Evolutionary conservation across 2,329 filamentous ascomycete genomes (phyloP), one percentile per base, ranked within the genome.

Genomic region (Calonectria hawksworthii): DNA sequence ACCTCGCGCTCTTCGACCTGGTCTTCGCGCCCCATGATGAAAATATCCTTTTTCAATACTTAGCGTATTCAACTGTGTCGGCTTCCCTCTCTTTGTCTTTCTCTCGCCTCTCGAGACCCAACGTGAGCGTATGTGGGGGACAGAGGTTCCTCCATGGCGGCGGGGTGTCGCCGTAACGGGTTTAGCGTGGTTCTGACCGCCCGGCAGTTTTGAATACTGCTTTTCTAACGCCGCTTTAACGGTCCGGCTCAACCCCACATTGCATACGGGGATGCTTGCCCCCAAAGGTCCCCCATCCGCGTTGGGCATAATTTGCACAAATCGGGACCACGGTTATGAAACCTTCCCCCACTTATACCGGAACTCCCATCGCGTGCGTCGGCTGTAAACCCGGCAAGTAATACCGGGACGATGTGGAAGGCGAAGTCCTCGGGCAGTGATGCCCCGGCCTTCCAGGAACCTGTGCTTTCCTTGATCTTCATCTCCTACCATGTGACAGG

Each of bases 1-100:
- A 99, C 96, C 86, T 99, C 97, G 76, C 96, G 93, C 90, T 99
- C 97, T 87, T 99, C 97, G 78, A 93, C 88, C 86, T 99, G 97
- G 75, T 99, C 97, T 89, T 99, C 96, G 84, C 87, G 90, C 65
- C 92, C 92, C 92, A 94, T 93, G 41, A 68, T 77, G 52, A 66
- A 64, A 26, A 54, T 36, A 26, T 78, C n/a, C 30, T 36, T 69
- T 14, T 68, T 50, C 30, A 61, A 47, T 56, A 44, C 21, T 47
- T 70, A 65, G 66, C 21, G 28, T 51, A 28, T 44, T 18, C 23
- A 23, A 50, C 54, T 66, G 61, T 67, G 61, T 63, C 30, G 30
- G 32, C 47, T 70, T 66, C 41, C 18, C 36, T 41, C 28, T 51
- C 68, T 54, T 30, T 26, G 67, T 74, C 68, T 52, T 68, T 73